Evolutionary conservation across 768 basidiomycete genomes (phyloP).

Genomic region (Tulasnella calospora): DNA sequence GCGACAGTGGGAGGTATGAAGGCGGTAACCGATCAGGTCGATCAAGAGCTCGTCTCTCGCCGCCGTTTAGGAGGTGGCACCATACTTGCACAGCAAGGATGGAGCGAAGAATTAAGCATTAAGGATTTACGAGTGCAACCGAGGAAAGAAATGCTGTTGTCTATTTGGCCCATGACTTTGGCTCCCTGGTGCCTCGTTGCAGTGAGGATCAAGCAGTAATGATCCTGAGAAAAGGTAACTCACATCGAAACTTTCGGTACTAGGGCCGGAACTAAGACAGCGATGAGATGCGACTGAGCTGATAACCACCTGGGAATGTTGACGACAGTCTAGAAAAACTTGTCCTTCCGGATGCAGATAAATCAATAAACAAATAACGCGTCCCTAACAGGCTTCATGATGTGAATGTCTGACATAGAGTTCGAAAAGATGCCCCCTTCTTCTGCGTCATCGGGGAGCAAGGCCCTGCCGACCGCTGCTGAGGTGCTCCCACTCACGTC

Average conservation of each 20-base stretch:
- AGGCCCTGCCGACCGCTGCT: neutral
- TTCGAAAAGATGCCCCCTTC: neutral
- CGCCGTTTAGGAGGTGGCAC: neutral
- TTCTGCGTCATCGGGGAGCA: neutral
- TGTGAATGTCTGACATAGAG: neutral
- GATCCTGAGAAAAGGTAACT: too few species aligned
- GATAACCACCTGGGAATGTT: too few species aligned
- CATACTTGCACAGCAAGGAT: neutral
- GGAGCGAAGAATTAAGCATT: neutral
- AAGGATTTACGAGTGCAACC: neutral
- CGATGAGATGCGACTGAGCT: too few species aligned
- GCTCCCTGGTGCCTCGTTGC: neutral
- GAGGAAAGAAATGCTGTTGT: neutral
- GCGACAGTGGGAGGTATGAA: neutral
- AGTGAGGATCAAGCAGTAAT: too few species aligned
- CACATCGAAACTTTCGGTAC: too few species aligned
- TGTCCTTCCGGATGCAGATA: too few species aligned
- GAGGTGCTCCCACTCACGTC: neutral
- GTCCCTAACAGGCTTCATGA: neutral
- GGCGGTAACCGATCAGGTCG: neutral
- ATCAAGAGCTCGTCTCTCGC: neutral
- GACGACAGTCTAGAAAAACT: too few species aligned
- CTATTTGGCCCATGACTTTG: neutral
- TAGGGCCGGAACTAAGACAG: too few species aligned
- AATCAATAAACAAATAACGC: too few species aligned